Evolutionary conservation across 2,329 filamentous ascomycete genomes (phyloP), one percentile per base, ranked within the genome.

Genomic region (Fragosphaeria purpurea): DNA sequence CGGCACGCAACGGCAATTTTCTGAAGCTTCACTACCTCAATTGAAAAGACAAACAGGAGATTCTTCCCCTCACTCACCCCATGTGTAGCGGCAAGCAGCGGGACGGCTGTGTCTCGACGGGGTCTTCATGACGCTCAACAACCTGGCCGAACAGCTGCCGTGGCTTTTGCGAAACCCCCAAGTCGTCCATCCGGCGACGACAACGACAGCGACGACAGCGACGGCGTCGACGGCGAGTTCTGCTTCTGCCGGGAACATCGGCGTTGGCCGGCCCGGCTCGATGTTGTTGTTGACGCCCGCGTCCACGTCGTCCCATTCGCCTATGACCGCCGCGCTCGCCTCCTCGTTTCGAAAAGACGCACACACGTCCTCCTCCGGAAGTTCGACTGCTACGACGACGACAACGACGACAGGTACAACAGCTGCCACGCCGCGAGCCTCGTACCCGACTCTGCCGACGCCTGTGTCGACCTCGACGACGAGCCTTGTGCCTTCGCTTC

Each of bases 91-190:
- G 50, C 47, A 51, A 48, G 53, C 45, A 44, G 47, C 55, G 63
- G 66, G 63, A 67, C 64, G 40, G 48, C 49, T 47, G 44, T 57
- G 54, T 64, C 62, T 66, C 61, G 62, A 61, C 61, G 50, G 65
- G 65, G 70, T 62, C 69, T 75, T 74, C 69, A 81, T 81, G 77
- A 81, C 77, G 69, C 75, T 74, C 62, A 79, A 80, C 67, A 81
- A 81, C 61, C 70, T 81, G 53, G 63, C 66, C 58, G 71, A 76
- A 61, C 75, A 81, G 62, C 66, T 81, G 58, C 68, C 73, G 58
- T 81, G 77, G 77, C 68, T 81, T 60, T 61, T 79, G 59, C 68
- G 69, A 59, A 74, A 76, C 63, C 63, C 68, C 58, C 61, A 65
- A 65, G 43, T 65, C 66, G 53, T 63, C 5, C 48, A 46, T 33